These are phyloP conservation scores for Nemania diffusa DNA, from an alignment of 2,329 filamentous ascomycete species.

Conservation along the genomic window DNA sequence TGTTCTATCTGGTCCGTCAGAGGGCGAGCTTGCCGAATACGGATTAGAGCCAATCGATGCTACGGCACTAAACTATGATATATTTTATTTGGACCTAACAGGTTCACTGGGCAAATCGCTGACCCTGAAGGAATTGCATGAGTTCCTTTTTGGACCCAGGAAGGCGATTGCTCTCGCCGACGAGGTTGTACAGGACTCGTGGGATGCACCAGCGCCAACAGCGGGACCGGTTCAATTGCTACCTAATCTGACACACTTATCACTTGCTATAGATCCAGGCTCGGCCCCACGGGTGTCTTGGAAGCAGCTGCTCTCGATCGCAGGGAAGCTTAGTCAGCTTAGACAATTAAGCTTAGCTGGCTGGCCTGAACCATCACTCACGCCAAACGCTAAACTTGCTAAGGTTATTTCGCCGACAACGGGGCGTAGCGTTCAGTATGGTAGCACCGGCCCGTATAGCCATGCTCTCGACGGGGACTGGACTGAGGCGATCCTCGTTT, in stretches of 20 bases:
- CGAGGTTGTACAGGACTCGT: slow-evolving; percentile 60
- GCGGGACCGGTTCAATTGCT: slow-evolving; percentile 53
- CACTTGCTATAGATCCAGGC: slow-evolving; percentile 61
- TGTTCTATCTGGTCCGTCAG: slow-evolving; percentile 47
- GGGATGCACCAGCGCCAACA: slow-evolving; percentile 57
- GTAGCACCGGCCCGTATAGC: slow-evolving; percentile 67
- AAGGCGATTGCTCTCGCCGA: slow-evolving; percentile 20
- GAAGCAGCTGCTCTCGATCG: slow-evolving; percentile 67
- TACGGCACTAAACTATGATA: slow-evolving; percentile 55
- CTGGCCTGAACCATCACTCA: slow-evolving; percentile 70
- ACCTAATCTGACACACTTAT: slow-evolving; percentile 69
- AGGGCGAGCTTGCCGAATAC: slow-evolving; percentile 46
- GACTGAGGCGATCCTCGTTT: slow-evolving; percentile 66
- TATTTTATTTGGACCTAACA: slow-evolving; percentile 65
- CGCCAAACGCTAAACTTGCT: slow-evolving; percentile 62
- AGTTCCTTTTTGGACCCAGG: slow-evolving; percentile 60
- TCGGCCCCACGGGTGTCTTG: slow-evolving; percentile 59
- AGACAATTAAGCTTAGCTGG: slow-evolving; percentile 71
- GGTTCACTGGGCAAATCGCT: slow-evolving; percentile 63
- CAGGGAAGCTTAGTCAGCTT: slow-evolving; percentile 62
- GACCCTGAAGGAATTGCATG: slow-evolving; percentile 62
- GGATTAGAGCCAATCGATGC: slow-evolving; percentile 45
- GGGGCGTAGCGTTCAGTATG: slow-evolving; percentile 60
- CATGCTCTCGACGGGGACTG: slow-evolving; percentile 68
- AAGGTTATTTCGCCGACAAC: slow-evolving; percentile 57